Evolutionary conservation across 441 rosid species (phyloP).

Genomic region (Arabidopsis hybrid): DNA sequence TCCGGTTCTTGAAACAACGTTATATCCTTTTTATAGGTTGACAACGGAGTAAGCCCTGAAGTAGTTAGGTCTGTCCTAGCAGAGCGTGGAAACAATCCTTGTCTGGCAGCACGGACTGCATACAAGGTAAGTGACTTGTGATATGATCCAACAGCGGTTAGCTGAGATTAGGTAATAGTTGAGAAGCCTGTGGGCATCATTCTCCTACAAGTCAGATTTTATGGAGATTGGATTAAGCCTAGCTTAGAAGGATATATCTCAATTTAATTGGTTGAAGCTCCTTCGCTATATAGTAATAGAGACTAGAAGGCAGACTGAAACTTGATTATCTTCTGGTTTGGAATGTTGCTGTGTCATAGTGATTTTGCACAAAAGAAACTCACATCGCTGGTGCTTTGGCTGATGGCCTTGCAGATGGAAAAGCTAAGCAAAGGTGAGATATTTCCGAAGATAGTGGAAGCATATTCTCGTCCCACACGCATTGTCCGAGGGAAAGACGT

Average conservation of each 20-base stretch:
- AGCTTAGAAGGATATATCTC: neutral
- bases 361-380: slow-evolving; percentile 1
- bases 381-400: neutral
- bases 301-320: slow-evolving; percentile 6
- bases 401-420: slow-evolving; percentile 68
- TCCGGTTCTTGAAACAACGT: slow-evolving; percentile 22
- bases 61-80: slow-evolving; percentile 88
- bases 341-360: slow-evolving; percentile 7
- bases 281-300: neutral
- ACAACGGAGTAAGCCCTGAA: slow-evolving; percentile 82
- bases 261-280: neutral
- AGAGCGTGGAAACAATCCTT: slow-evolving; percentile 83
- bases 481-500: slow-evolving; percentile 92
- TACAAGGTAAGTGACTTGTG: slow-evolving; percentile 57
- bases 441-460: slow-evolving; percentile 84
- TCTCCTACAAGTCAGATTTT: slow-evolving; percentile 17
- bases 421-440: slow-evolving; percentile 64
- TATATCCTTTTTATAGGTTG: slow-evolving; percentile 62
- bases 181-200: slow-evolving; percentile 16
- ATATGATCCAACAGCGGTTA: slow-evolving; percentile 19
- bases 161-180: slow-evolving; percentile 16
- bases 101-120: slow-evolving; percentile 89
- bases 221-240: slow-evolving; percentile 23
- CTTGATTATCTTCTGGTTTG: slow-evolving; percentile 8
- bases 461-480: slow-evolving; percentile 97